A percentile compares a stretch with the other conserved stretches of the same genome.
Evolutionary conservation across 495 filamentous ascomycete genomes (phyloP).

Genomic region (Neurospora sp.): DNA sequence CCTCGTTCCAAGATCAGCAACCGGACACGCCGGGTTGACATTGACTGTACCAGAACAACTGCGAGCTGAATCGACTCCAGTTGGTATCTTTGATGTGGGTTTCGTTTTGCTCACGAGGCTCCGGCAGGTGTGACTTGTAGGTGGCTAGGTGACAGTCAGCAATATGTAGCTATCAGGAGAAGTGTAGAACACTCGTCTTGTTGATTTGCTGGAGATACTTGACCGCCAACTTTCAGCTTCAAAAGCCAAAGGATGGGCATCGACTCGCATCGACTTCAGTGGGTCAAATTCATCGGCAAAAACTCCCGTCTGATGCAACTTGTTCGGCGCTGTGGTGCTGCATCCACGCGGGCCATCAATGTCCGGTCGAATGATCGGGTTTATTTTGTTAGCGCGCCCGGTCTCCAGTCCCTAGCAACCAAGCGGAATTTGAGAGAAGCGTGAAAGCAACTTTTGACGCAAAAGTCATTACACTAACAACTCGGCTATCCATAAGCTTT

Average conservation of each 20-base stretch:
- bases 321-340: background rate
- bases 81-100: background rate
- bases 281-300: background rate
- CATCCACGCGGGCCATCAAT: background rate
- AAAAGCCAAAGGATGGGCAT: background rate
- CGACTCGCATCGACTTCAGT: background rate
- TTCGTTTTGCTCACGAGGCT: background rate
- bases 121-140: background rate
- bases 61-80: background rate
- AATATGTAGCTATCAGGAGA: background rate
- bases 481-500: background rate
- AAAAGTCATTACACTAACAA: background rate
- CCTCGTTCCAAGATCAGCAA: background rate
- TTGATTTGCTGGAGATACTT: background rate
- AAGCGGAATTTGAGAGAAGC: background rate
- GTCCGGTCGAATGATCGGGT: background rate
- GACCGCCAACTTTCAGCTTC: background rate
- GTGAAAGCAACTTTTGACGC: background rate
- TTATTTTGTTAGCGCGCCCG: background rate
- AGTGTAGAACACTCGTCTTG: background rate
- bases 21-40: background rate
- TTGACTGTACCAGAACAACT: background rate
- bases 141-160: background rate
- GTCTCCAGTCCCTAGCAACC: background rate
- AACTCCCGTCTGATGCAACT: background rate